Percentiles rank a stretch among this genome's conserved stretches.
phyloP scores from a whole-genome alignment of 139 green algal species.

The Trebouxia sp. region DNA sequence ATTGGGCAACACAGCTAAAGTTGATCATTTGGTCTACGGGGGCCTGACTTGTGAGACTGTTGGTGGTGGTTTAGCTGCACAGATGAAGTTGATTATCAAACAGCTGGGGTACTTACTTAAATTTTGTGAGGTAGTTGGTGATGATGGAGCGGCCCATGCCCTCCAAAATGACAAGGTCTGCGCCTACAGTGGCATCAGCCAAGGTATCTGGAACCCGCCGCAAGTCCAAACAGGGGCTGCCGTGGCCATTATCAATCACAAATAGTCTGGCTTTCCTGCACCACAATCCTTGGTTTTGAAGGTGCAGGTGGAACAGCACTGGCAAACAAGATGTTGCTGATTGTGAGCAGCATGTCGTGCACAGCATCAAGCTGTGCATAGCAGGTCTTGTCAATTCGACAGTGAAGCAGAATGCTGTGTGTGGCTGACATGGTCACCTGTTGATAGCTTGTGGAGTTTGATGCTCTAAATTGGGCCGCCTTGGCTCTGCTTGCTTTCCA shows the following conservation, averaged over 20 bases:
- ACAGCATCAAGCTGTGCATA: too few species aligned
- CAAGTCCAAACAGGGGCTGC: conserved; percentile 95
- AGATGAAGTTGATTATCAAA: neutral
- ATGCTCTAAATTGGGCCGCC: neutral
- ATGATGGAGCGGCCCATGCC: conserved; percentile 94
- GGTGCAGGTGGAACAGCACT: too few species aligned
- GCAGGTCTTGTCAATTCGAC: too few species aligned
- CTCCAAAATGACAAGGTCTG: conserved; percentile 95
- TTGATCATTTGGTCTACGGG: too few species aligned
- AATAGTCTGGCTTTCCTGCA: conserved; percentile 62
- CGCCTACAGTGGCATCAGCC: conserved; percentile 70
- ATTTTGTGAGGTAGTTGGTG: conserved; percentile 74
- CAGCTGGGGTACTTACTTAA: conserved; percentile 61
- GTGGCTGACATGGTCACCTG: too few species aligned
- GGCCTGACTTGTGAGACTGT: too few species aligned
- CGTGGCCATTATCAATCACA: conserved; percentile 82
- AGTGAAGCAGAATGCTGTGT: too few species aligned
- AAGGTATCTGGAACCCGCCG: conserved; percentile 73
- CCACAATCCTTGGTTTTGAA: too few species aligned
- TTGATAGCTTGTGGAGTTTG: neutral
- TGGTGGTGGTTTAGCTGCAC: too few species aligned
- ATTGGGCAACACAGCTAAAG: too few species aligned
- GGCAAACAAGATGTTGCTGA: too few species aligned
- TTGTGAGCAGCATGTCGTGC: too few species aligned
- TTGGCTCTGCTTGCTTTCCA: neutral